Evolutionary conservation across 169 alveolate genomes (phyloP).

Genomic region (Theileria annulata): DNA sequence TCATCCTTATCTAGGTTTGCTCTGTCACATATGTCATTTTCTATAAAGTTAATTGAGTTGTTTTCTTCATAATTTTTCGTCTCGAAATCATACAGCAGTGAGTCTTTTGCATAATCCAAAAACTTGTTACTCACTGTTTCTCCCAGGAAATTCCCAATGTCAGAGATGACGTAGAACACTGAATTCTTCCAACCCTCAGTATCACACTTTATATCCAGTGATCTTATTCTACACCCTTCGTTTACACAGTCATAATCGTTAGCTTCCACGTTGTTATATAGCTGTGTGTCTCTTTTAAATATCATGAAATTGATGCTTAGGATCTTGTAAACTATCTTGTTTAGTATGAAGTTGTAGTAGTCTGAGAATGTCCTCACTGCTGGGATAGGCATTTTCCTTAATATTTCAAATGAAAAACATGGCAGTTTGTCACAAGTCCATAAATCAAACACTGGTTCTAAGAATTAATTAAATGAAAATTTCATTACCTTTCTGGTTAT

Average conservation of each 20-base stretch:
- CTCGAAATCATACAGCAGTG: constrained; percentile 38
- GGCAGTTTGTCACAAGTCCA: constrained; percentile 51
- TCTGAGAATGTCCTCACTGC: constrained; percentile 30
- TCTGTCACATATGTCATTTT: constrained; percentile 4
- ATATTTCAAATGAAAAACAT: constrained; percentile 43
- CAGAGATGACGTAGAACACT: constrained; percentile 39
- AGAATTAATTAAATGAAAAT: too few species aligned
- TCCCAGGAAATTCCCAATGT: constrained; percentile 26
- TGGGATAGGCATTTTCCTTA: constrained; percentile 60
- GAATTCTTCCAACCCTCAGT: constrained; percentile 52
- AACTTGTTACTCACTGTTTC: constrained; percentile 32
- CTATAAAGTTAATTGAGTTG: constrained; percentile 2
- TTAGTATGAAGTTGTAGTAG: constrained; percentile 26
- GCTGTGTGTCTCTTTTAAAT: constrained; percentile 33
- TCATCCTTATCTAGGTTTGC: not conserved
- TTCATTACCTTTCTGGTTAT: constrained; percentile 45
- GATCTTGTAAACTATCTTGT: constrained; percentile 45
- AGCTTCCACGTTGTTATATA: constrained; percentile 34
- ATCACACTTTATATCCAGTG: constrained; percentile 52
- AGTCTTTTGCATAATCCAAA: constrained; percentile 50
- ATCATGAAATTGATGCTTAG: constrained; percentile 55
- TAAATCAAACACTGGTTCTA: constrained; percentile 41
- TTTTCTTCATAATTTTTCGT: constrained; percentile 27
- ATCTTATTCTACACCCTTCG: constrained; percentile 63
- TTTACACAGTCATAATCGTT: constrained; percentile 66